Evolutionary conservation across 2,329 filamentous ascomycete genomes (phyloP), one percentile per base, ranked within the genome.

Genomic region (Ilyonectria robusta): DNA sequence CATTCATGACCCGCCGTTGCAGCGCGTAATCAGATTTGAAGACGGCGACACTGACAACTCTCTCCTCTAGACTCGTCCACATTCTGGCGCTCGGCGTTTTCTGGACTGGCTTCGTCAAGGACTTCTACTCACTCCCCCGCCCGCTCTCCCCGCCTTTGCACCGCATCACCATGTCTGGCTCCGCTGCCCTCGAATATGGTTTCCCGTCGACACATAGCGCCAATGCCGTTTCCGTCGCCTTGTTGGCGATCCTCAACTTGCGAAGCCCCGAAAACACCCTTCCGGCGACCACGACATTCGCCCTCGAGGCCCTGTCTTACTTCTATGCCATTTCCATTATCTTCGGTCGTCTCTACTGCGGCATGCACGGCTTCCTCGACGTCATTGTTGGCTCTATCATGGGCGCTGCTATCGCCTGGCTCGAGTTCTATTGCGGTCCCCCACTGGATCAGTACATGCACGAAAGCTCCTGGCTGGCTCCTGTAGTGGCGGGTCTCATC

Each of bases 361-460:
- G 96, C 68, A 99, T 99, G 96, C 96, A 99, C 81, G 96, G 96
- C 11, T 97, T 98, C 81, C 86, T 96, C 48, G 96, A 99, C 80
- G 94, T 98, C 26, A 82, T 96, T 15, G 81, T 96, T 63, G 96
- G 96, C 7, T 94, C 92, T 61, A 75, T 90, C 15, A 86, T 98
- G 62, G 96, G 96, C 35, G 92, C 91, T 11, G 81, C 87, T 58
- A 88, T 92, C 70, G 87, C 86, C 26, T 78, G 87, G 31, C 71
- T 89, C 68, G 89, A 92, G 76, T 91, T 89, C 76, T 84, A 88
- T 73, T 88, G 88, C 69, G 88, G 86, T 9, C 84, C 88, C 1
- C 78, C 83, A 3, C 87, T 97, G 65, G 93, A 97, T 71, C 81
- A 86, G 19, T 95, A 90, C 82, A 86, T 98, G 71, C 86, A 91